Evolutionary conservation across 345 rosid genomes (phyloP).

Genomic region (Melaleuca quinquenervia): DNA sequence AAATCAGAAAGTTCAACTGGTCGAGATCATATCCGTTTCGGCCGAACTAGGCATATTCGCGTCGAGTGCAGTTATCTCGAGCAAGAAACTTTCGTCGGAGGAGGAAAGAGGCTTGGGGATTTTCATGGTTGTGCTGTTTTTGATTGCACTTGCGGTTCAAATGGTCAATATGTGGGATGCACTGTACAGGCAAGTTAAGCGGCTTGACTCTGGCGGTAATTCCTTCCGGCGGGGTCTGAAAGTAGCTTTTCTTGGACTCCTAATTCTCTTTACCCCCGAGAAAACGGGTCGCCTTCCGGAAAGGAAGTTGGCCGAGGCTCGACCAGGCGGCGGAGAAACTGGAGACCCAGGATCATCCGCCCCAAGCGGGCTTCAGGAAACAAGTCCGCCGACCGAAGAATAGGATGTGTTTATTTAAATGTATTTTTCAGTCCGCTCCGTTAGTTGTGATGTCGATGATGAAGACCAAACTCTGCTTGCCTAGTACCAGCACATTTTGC

Average conservation of each 20-base stretch:
- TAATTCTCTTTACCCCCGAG: slow-evolving; percentile 4
- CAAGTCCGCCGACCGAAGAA: no score
- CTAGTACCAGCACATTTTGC: no score
- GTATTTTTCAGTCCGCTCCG: no score
- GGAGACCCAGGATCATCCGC: no score
- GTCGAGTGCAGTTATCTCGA: slow-evolving; percentile 22
- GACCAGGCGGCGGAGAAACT: no score
- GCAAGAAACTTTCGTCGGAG: slow-evolving; percentile 21
- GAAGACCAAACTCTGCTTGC: no score
- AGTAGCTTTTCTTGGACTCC: slow-evolving; percentile 49
- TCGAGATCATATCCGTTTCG: slow-evolving; percentile 61
- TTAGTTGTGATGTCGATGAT: no score
- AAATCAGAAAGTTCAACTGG: slow-evolving; percentile 79
- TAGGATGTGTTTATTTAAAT: no score
- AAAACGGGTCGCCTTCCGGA: no score
- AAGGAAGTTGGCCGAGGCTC: no score
- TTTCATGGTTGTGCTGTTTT: slow-evolving; percentile 55
- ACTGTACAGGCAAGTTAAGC: slow-evolving; percentile 46
- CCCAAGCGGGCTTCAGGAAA: no score
- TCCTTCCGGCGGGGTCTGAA: slow-evolving; percentile 47
- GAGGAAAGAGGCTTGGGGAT: slow-evolving; percentile 40
- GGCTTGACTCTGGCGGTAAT: slow-evolving; percentile 32
- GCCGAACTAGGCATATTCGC: slow-evolving; percentile 56
- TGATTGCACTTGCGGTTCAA: slow-evolving; percentile 44
- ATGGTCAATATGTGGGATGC: slow-evolving; percentile 63